Percentiles rank a stretch among this genome's conserved stretches.
Conservation (phyloP, 2,329 filamentous ascomycete species). For the Aureobasidium pullulans region DNA sequence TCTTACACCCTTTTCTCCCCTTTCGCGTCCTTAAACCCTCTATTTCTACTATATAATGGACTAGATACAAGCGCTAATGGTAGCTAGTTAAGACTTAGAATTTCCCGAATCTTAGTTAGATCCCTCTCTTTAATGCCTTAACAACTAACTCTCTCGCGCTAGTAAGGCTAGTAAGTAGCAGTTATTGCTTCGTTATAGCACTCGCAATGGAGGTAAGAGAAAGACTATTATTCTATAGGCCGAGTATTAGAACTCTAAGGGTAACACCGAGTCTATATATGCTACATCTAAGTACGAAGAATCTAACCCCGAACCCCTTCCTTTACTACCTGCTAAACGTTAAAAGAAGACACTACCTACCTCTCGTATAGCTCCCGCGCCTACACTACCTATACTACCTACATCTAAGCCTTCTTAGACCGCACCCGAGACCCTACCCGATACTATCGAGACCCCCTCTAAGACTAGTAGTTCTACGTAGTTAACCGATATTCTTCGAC, state of each 20-base stretch:
- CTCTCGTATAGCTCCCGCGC: neutral
- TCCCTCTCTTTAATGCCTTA: neutral
- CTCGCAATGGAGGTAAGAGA: neutral
- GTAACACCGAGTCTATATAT: neutral
- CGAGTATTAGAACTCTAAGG: neutral
- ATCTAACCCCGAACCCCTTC: neutral
- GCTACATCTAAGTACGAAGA: neutral
- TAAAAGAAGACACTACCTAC: neutral
- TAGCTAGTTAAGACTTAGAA: neutral
- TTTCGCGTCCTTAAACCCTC: neutral
- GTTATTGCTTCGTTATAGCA: neutral
- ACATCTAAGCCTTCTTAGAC: neutral
- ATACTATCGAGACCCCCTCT: no score
- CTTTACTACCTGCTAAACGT: neutral
- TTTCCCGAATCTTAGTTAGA: neutral
- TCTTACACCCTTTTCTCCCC: neutral
- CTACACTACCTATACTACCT: neutral
- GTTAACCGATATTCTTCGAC: no score
- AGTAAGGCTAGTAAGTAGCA: neutral
- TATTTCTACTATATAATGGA: neutral
- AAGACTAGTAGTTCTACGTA: no score
- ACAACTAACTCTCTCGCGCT: neutral
- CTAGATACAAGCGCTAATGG: neutral
- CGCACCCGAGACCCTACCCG: neutral
- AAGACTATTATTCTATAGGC: neutral